phyloP scores from a whole-genome alignment of 139 green algal genomes.

The Ostreobium quekettii region DNA sequence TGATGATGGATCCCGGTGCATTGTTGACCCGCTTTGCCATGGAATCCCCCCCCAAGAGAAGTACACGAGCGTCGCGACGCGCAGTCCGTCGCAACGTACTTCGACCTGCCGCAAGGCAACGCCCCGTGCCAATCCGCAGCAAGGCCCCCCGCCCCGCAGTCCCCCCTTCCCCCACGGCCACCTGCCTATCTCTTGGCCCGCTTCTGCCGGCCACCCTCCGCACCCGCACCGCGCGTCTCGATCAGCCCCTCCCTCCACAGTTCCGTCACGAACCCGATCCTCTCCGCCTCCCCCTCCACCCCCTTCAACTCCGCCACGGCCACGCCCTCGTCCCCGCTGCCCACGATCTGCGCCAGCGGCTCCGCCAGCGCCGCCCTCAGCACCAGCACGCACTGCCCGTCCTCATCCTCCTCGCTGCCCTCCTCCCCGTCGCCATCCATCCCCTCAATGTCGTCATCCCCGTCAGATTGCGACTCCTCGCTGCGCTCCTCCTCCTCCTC shows the following conservation, averaged over 20 bases:
- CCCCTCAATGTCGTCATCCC: not conserved
- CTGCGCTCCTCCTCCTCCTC: not conserved
- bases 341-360: constrained; percentile 15
- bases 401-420: not conserved
- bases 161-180: no score
- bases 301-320: not conserved
- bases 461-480: not conserved
- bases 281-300: not conserved
- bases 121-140: no score
- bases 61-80: no score
- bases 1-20: no score
- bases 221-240: no score
- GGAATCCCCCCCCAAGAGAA: no score
- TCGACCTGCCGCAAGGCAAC: no score
- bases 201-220: no score
- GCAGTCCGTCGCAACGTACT: no score
- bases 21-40: no score
- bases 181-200: no score
- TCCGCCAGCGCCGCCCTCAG: not conserved
- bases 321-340: not conserved
- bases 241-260: constrained; percentile 12
- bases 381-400: not conserved
- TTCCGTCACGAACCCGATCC: not conserved
- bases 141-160: no score
- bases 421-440: not conserved